Evolutionary conservation across 345 rosid species (phyloP).

Genomic region (Populus simonii): DNA sequence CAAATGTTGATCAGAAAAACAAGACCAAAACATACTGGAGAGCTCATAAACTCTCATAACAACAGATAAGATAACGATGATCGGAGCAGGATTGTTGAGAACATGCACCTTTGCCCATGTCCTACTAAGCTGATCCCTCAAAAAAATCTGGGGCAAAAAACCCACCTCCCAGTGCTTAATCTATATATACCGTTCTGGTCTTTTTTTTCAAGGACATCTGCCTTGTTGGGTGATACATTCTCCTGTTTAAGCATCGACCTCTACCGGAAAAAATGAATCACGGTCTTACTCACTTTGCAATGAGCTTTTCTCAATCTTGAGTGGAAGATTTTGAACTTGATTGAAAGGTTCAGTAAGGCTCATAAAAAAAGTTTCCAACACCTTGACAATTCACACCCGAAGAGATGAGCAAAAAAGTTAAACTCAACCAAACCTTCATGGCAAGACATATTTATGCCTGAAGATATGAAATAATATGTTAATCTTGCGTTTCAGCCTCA

Average conservation of each 20-base stretch:
- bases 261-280: too few relatives aligned
- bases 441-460: not conserved
- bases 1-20: not conserved
- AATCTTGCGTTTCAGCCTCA: not conserved
- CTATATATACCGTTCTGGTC: too few relatives aligned
- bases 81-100: not conserved
- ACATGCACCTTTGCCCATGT: not conserved
- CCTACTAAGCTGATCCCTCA: not conserved
- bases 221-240: too few relatives aligned
- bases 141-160: too few relatives aligned
- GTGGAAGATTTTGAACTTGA: not conserved
- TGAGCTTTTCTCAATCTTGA: too few relatives aligned
- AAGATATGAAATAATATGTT: not conserved
- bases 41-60: not conserved
- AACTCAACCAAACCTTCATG: too few relatives aligned
- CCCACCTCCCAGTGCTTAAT: too few relatives aligned
- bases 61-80: not conserved
- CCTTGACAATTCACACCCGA: not conserved
- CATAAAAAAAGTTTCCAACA: not conserved
- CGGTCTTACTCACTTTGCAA: too few relatives aligned
- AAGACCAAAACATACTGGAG: not conserved
- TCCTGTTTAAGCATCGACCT: too few relatives aligned
- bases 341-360: not conserved
- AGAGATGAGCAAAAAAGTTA: too few relatives aligned
- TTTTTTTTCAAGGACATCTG: too few relatives aligned